These are phyloP conservation scores for Alternaria metachromatica DNA, from an alignment of 2,329 filamentous ascomycete genomes.

Conservation along the genomic window DNA sequence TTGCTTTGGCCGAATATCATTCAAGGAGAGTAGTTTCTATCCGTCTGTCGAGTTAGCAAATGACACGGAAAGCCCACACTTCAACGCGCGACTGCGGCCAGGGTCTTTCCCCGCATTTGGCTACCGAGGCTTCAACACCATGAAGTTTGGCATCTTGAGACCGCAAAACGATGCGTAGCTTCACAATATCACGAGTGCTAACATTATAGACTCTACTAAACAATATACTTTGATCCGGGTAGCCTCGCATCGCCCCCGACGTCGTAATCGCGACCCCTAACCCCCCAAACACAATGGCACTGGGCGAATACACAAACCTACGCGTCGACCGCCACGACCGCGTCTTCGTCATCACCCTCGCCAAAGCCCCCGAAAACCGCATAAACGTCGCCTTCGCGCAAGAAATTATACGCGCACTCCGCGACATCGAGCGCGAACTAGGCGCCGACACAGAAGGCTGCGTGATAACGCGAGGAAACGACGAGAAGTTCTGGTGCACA, in stretches of 20 bases:
- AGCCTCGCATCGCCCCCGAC: background rate
- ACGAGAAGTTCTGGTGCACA: slow-evolving; percentile 61
- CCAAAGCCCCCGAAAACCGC: slow-evolving; percentile 62
- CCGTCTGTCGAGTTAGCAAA: background rate
- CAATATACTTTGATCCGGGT: fast-evolving
- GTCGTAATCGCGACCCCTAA: background rate
- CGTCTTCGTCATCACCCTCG: slow-evolving; percentile 62
- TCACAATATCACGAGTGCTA: background rate
- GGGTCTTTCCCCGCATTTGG: slow-evolving; percentile 23
- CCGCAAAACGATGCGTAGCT: background rate
- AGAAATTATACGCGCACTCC: slow-evolving; percentile 60
- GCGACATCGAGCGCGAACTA: slow-evolving; percentile 55
- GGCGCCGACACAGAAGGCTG: slow-evolving; percentile 58
- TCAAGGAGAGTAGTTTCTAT: background rate
- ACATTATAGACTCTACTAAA: background rate
- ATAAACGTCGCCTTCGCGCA: slow-evolving; percentile 59
- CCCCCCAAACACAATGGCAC: slow-evolving; percentile 16
- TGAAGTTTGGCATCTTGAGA: background rate
- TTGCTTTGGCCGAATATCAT: background rate
- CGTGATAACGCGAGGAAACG: slow-evolving; percentile 60
- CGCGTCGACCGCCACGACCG: slow-evolving; percentile 56
- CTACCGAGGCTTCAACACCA: slow-evolving; percentile 25
- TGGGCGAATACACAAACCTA: slow-evolving; percentile 51
- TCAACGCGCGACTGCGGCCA: background rate
- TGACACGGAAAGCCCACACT: background rate